Percentiles rank a stretch among this genome's conserved stretches.
phyloP scores from a whole-genome alignment of 2,329 filamentous ascomycete species.

The Lachnellula hyalina region DNA sequence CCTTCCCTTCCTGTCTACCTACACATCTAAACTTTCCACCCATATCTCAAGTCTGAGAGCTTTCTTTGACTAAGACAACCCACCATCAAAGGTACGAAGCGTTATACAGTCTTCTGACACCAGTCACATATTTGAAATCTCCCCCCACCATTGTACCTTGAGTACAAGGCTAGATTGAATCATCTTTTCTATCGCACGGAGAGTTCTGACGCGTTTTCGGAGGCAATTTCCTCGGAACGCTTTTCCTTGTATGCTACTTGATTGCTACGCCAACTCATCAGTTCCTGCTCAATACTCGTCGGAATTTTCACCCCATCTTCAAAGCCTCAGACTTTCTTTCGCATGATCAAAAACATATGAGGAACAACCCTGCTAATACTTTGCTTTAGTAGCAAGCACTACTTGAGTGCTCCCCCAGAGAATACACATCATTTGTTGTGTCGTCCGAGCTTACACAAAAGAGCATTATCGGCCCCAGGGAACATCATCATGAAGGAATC shows the following conservation, averaged over 20 bases:
- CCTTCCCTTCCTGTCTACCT: background rate
- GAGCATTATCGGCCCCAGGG: slow-evolving; percentile 21
- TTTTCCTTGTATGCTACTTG: too few species aligned
- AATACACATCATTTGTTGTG: background rate
- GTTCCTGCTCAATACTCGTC: too few species aligned
- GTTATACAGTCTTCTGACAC: background rate
- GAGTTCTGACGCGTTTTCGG: too few species aligned
- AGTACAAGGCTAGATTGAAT: background rate
- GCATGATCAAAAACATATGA: background rate
- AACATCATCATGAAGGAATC: slow-evolving; percentile 12
- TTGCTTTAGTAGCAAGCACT: background rate
- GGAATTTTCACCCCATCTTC: too few species aligned
- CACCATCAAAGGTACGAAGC: background rate
- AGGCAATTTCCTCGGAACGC: too few species aligned
- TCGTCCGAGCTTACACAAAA: background rate
- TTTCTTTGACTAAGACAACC: background rate
- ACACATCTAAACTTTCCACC: background rate
- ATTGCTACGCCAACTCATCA: too few species aligned
- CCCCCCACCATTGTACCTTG: background rate
- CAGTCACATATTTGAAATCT: background rate
- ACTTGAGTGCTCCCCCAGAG: slow-evolving; percentile 5
- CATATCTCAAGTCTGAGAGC: background rate
- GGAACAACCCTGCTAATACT: background rate
- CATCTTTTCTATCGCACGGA: too few species aligned
- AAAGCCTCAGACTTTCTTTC: background rate